Evolutionary conservation across 345 rosid species (phyloP), one percentile per base, ranked within the genome.

Genomic region (Limnanthes douglasii): DNA sequence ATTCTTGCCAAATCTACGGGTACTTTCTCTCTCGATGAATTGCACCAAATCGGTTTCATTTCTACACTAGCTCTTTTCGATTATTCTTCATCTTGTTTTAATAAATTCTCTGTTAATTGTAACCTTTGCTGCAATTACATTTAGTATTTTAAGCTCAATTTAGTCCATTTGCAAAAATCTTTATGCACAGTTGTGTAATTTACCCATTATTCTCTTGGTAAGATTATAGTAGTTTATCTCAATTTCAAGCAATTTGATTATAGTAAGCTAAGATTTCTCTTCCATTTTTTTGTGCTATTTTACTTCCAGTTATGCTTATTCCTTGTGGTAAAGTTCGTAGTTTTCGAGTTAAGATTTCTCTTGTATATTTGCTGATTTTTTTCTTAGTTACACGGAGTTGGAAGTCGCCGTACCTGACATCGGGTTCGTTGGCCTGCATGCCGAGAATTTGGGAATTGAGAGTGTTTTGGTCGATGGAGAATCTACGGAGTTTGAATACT

Each of bases 341-440:
- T 24, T 9, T 16, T 21, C 47, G 15, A 33, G n/a, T 41, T 9
- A 11, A 17, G 20, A 5, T 34, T 11, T 29, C 27, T 28, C 11
- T 15, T 35, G 14, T 6, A 29, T 15, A 34, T 21, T 41, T 8
- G 35, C 37, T 20, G 14, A 17, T 23, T 18, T 17, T 37, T 37
- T 3, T 27, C 20, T 9, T 53, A 83, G 97, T 15, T 84, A 74
- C 56, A 79, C 98, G 8, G 86, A 90, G 68, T 61, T 90, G 50
- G 95, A 90, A 60, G 83, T 90, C 27, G 66, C 45, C 15, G 98
- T 90, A 11, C 98, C 98, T 14, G 95, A 90, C 46, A 84, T 90
- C 2, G 98, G 95, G 6, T 59, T 90, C 9, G 94, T 77, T 13
- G 98, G 94, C 18, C 58, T 90, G 44, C 76, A 76, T 27, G 95